A percentile compares a stretch with the other conserved stretches of the same genome.
phyloP scores from a whole-genome alignment of 2,329 filamentous ascomycete species.

The Fusarium piperis region DNA sequence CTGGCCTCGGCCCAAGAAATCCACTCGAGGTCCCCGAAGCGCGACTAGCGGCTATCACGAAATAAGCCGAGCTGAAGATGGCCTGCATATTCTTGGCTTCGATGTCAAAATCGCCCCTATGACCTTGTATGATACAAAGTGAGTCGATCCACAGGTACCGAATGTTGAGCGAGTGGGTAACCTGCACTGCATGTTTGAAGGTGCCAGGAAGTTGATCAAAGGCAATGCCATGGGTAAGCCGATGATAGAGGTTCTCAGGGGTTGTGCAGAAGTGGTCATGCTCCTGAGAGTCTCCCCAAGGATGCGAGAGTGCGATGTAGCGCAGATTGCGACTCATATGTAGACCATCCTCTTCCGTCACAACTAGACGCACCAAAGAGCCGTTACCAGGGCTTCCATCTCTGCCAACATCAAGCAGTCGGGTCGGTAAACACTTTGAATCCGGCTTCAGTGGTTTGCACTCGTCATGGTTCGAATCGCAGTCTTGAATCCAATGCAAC shows the following conservation, averaged over 20 bases:
- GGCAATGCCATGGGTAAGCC: background rate
- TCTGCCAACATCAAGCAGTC: conserved; percentile 7
- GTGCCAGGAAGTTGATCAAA: background rate
- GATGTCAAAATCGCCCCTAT: background rate
- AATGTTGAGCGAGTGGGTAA: background rate
- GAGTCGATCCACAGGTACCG: conserved; percentile 21
- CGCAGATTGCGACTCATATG: background rate
- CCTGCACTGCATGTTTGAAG: conserved; percentile 2
- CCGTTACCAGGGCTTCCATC: background rate
- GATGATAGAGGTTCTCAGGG: background rate
- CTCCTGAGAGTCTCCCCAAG: background rate
- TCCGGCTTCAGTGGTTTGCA: background rate
- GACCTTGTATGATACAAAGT: conserved; percentile 14
- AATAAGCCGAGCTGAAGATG: conserved; percentile 1
- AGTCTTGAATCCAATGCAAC: conserved; percentile 15
- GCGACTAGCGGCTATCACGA: conserved; percentile 3
- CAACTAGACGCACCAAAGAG: background rate
- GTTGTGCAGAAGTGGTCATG: conserved; percentile 23
- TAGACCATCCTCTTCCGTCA: background rate
- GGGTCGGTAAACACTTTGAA: background rate
- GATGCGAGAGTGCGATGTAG: conserved; percentile 25
- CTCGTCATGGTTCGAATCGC: conserved; percentile 2
- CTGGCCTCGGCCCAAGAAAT: conserved; percentile 1
- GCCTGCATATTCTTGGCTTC: conserved; percentile 6
- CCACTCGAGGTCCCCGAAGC: conserved; percentile 10